phyloP scores from a whole-genome alignment of 139 green algal species.

The Asterochloris sp. region DNA sequence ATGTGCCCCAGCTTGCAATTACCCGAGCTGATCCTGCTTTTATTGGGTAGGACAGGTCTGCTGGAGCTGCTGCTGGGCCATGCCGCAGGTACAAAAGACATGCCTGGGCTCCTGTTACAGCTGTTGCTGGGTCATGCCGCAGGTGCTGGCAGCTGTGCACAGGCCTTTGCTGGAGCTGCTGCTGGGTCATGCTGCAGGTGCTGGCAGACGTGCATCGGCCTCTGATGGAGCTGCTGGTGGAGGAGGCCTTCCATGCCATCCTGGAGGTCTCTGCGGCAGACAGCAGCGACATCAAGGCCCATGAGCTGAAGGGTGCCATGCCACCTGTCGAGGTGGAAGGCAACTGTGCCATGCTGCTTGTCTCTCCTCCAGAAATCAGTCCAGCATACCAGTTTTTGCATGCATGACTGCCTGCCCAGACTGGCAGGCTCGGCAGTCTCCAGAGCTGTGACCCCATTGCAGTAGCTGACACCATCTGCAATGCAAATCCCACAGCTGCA shows the following conservation, averaged over 20 bases:
- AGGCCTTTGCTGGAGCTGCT: slow-evolving; percentile 1
- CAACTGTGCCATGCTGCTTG: too few relatives aligned
- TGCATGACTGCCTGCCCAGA: too few relatives aligned
- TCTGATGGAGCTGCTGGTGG: slow-evolving; percentile 44
- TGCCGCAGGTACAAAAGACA: slow-evolving; percentile 12
- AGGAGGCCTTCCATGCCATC: slow-evolving; percentile 33
- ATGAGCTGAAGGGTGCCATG: slow-evolving; percentile 24
- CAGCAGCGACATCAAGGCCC: slow-evolving; percentile 22
- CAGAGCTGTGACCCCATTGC: too few relatives aligned
- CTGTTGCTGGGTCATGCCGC: neutral
- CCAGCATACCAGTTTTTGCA: too few relatives aligned
- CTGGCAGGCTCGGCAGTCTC: too few relatives aligned
- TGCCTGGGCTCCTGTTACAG: too few relatives aligned
- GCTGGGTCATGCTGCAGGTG: neutral
- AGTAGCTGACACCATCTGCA: too few relatives aligned
- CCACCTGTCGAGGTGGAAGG: slow-evolving; percentile 2
- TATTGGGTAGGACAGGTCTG: too few relatives aligned
- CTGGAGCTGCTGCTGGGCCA: neutral
- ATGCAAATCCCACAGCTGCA: too few relatives aligned
- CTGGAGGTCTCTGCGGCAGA: neutral
- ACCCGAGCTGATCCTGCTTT: too few relatives aligned
- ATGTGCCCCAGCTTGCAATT: too few relatives aligned
- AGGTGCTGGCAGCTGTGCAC: neutral
- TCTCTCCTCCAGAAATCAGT: too few relatives aligned
- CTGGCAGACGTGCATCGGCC: slow-evolving; percentile 33